Conservation (phyloP, 805 yeast genomes). For the Kregervanrija fluxuum region DNA sequence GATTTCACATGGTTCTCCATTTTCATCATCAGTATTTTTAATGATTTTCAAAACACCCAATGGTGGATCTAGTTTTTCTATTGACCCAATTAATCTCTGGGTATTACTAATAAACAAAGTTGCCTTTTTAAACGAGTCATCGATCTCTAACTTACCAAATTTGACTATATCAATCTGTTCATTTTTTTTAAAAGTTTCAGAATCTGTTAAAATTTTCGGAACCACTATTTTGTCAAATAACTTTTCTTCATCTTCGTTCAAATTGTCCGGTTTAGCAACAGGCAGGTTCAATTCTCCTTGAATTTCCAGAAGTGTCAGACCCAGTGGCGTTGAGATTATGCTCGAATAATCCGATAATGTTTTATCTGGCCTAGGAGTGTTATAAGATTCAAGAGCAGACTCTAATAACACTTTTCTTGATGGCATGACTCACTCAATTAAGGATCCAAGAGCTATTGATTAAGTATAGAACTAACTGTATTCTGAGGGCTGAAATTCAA, state of each 20-base stretch:
- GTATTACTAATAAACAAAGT: conserved; percentile 60
- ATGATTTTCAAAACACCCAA: conserved; percentile 52
- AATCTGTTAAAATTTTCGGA: conserved; percentile 8
- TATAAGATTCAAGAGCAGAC: neutral
- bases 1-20: conserved; percentile 32
- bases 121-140: conserved; percentile 38
- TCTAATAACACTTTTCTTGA: neutral
- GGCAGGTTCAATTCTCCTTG: conserved; percentile 66
- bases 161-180: conserved; percentile 32
- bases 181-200: conserved; percentile 1
- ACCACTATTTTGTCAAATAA: conserved; percentile 29
- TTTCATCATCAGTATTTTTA: conserved; percentile 6
- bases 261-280: conserved; percentile 22
- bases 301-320: conserved; percentile 57
- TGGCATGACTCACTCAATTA: neutral
- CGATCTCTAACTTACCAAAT: conserved; percentile 40
- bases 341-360: conserved; percentile 11
- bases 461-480: too few species aligned
- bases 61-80: conserved; percentile 57
- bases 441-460: too few species aligned
- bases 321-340: conserved; percentile 45
- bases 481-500: too few species aligned
- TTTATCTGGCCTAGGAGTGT: neutral
- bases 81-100: conserved; percentile 58
- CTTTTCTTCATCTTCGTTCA: conserved; percentile 28